A percentile compares a stretch with the other conserved stretches of the same genome.
Conservation (phyloP, 345 rosid species). For the Clausena lansium region DNA sequence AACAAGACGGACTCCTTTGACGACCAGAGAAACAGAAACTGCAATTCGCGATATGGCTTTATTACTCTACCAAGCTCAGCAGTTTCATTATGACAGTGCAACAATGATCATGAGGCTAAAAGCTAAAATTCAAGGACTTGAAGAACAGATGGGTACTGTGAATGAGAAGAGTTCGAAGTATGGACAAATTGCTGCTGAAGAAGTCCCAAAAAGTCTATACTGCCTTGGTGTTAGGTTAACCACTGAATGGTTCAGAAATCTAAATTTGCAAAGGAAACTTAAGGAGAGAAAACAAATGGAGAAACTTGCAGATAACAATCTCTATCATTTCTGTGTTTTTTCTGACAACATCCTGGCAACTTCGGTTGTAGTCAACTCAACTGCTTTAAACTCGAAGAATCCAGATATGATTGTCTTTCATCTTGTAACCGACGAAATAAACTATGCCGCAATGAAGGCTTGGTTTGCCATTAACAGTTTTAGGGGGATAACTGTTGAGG, state of each 20-base stretch:
- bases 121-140: slow-evolving; percentile 77
- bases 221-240: slow-evolving; percentile 85
- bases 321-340: slow-evolving; percentile 80
- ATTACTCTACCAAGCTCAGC: slow-evolving; percentile 84
- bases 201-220: slow-evolving; percentile 88
- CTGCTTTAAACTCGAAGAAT: slow-evolving; percentile 60
- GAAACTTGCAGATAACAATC: slow-evolving; percentile 55
- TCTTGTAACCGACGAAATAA: slow-evolving; percentile 84
- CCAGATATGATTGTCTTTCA: slow-evolving; percentile 73
- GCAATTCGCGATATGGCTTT: slow-evolving; percentile 84
- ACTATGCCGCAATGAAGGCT: slow-evolving; percentile 81
- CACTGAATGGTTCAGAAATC: slow-evolving; percentile 69
- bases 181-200: slow-evolving; percentile 98
- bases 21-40: slow-evolving; percentile 65
- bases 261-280: slow-evolving; percentile 38
- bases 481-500: slow-evolving; percentile 74
- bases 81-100: slow-evolving; percentile 83
- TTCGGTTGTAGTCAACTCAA: slow-evolving; percentile 89
- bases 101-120: slow-evolving; percentile 93
- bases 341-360: slow-evolving; percentile 91
- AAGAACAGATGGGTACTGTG: slow-evolving; percentile 69
- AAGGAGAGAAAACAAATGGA: slow-evolving; percentile 39
- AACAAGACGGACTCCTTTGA: slow-evolving; percentile 64
- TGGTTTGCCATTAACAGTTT: slow-evolving; percentile 75
- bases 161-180: slow-evolving; percentile 81